Evolutionary conservation across 2,329 filamentous ascomycete genomes (phyloP).

Genomic region (Trichoderma simmonsii): DNA sequence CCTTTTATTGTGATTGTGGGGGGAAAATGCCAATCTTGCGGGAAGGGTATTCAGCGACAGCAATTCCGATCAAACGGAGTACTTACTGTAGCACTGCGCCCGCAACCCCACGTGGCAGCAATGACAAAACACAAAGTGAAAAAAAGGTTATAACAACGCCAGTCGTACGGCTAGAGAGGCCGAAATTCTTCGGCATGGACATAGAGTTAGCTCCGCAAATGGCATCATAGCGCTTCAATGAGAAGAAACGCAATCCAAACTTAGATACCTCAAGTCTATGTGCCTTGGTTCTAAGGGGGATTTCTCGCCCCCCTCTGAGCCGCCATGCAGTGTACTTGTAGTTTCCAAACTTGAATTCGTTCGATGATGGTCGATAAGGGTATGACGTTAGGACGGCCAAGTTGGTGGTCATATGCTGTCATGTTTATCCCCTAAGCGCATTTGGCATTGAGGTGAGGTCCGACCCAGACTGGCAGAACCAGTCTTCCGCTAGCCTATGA

Average conservation of each 20-base stretch:
- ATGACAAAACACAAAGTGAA: not conserved
- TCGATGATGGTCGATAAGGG: not conserved
- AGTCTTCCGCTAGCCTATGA: not conserved
- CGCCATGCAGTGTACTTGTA: not conserved
- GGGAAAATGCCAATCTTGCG: not conserved
- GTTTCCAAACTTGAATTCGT: not conserved
- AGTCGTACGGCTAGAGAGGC: not conserved
- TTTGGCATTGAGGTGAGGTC: not conserved
- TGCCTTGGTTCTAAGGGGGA: not conserved
- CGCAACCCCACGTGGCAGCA: not conserved
- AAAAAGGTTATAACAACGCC: not conserved
- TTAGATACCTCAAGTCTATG: not conserved
- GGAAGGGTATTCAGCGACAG: not conserved
- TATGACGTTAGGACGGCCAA: not conserved
- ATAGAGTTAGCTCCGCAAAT: not conserved
- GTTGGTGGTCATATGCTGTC: not conserved
- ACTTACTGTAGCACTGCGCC: not conserved
- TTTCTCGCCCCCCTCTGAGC: not conserved
- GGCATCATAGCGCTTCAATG: not conserved
- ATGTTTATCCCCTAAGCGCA: not conserved
- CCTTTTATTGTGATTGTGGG: not conserved
- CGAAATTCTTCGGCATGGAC: not conserved
- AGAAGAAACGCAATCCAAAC: not conserved
- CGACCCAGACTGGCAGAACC: not conserved
- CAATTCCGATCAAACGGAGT: not conserved